Evolutionary conservation across 176 grass and related monocot genomes (phyloP).

Genomic region (Musa troglodytarum): DNA sequence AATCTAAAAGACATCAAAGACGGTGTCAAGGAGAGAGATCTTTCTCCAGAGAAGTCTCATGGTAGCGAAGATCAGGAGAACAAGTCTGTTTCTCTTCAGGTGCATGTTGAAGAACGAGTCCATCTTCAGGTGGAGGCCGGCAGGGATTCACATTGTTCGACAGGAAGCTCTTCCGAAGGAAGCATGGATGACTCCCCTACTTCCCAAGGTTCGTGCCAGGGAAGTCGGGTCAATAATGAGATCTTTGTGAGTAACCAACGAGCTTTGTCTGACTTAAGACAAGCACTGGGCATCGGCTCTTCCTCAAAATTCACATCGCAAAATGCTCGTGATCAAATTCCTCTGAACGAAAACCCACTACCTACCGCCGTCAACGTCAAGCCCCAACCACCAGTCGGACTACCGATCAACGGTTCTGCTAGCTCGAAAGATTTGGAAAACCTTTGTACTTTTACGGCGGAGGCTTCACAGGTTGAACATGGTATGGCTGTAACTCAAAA

Average conservation of each 20-base stretch:
- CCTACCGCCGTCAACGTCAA: not conserved
- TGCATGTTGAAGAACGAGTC: not conserved
- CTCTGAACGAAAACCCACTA: not conserved
- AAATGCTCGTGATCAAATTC: conserved; percentile 7
- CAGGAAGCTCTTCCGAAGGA: conserved; percentile 7
- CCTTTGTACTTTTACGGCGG: conserved; percentile 1
- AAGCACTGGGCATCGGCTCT: not conserved
- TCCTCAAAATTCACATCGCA: not conserved
- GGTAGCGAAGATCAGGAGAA: not conserved
- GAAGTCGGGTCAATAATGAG: conserved; percentile 7
- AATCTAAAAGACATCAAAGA: not conserved
- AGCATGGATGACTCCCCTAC: conserved; percentile 14
- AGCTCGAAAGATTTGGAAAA: conserved; percentile 10
- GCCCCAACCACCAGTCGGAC: not conserved
- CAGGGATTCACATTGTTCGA: conserved; percentile 1
- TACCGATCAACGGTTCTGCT: not conserved
- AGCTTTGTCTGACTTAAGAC: not conserved
- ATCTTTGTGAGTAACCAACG: not conserved
- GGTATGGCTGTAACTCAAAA: not conserved
- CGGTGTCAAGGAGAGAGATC: not conserved
- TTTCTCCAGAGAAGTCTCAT: not conserved
- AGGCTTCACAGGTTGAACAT: conserved; percentile 7
- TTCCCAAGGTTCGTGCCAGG: conserved; percentile 24
- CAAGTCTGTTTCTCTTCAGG: not conserved
- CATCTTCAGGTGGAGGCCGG: not conserved